phyloP scores from a whole-genome alignment of 352 stramenopile species.

The Phytophthora lateralis region DNA sequence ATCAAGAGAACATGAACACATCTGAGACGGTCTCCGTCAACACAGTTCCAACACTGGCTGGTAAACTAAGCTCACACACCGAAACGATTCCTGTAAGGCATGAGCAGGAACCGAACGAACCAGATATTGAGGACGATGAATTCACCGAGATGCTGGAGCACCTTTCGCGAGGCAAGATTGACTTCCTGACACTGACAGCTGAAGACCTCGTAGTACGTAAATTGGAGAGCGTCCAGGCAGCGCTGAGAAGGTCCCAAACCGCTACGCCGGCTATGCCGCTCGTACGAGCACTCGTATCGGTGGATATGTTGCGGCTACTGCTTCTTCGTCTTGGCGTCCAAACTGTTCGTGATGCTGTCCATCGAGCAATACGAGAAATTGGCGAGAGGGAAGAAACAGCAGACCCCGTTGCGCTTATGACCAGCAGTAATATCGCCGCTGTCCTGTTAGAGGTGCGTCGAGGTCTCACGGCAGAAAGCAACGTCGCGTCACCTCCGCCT shows the following conservation, averaged over 20 bases:
- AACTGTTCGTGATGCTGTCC: slow-evolving; percentile 35
- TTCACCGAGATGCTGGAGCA: slow-evolving; percentile 45
- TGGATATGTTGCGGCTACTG: slow-evolving; percentile 52
- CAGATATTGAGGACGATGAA: slow-evolving; percentile 15
- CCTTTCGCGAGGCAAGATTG: slow-evolving; percentile 32
- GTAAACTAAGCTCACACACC: slow-evolving; percentile 9
- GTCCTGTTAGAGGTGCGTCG: slow-evolving; percentile 40
- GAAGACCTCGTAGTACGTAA: slow-evolving; percentile 35
- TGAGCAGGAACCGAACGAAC: slow-evolving; percentile 15
- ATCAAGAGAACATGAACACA: slow-evolving; percentile 27
- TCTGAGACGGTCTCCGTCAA: slow-evolving; percentile 19
- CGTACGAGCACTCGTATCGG: slow-evolving; percentile 43
- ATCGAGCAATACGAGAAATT: slow-evolving; percentile 22
- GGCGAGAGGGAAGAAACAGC: slow-evolving; percentile 29
- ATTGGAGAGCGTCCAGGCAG: slow-evolving; percentile 36
- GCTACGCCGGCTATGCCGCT: slow-evolving; percentile 23
- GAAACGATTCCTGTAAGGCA: background rate
- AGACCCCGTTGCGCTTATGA: slow-evolving; percentile 31
- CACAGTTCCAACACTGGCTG: slow-evolving; percentile 1
- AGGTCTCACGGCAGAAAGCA: slow-evolving; percentile 14
- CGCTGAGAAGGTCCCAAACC: slow-evolving; percentile 17
- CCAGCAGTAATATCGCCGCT: slow-evolving; percentile 44
- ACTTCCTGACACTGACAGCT: slow-evolving; percentile 34
- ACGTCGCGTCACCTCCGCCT: slow-evolving; percentile 1
- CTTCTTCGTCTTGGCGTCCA: slow-evolving; percentile 33